These are phyloP conservation scores for Iris pallida DNA, from an alignment of 116 monocot species.

Conservation along the genomic window DNA sequence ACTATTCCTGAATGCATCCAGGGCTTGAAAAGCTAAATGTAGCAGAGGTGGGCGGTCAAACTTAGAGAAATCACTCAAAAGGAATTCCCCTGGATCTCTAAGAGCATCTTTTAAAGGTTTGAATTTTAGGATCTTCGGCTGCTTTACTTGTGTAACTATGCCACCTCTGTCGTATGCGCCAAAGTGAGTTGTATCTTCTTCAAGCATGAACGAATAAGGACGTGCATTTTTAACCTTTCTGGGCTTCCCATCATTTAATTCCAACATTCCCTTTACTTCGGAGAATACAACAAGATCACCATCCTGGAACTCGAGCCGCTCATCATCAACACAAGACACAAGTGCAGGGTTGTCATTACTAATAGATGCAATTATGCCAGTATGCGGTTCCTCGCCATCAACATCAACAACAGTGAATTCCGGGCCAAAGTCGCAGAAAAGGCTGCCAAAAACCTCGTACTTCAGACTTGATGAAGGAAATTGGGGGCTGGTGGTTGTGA, in stretches of 20 bases:
- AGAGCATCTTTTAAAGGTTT: slow-evolving; percentile 3
- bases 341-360: slow-evolving; percentile 8
- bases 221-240: slow-evolving; percentile 17
- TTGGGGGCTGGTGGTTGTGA: slow-evolving; percentile 3
- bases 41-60: slow-evolving; percentile 9
- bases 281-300: slow-evolving; percentile 26
- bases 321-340: slow-evolving; percentile 10
- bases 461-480: slow-evolving; percentile 13
- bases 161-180: slow-evolving; percentile 14
- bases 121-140: slow-evolving; percentile 1
- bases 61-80: slow-evolving; percentile 12
- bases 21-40: slow-evolving; percentile 10
- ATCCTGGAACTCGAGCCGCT: slow-evolving; percentile 13
- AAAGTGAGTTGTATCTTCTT: slow-evolving; percentile 21
- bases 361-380: slow-evolving; percentile 12
- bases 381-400: slow-evolving; percentile 13
- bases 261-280: slow-evolving; percentile 21
- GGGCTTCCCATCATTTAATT: slow-evolving; percentile 25
- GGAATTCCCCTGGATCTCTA: slow-evolving; percentile 4
- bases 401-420: slow-evolving; percentile 6
- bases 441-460: slow-evolving; percentile 10
- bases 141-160: slow-evolving; percentile 12
- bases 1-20: slow-evolving; percentile 4
- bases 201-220: slow-evolving; percentile 18
- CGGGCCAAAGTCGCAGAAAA: slow-evolving; percentile 11